phyloP scores from a whole-genome alignment of 139 green algal genomes.

The Astrephomene gubernaculifera region DNA sequence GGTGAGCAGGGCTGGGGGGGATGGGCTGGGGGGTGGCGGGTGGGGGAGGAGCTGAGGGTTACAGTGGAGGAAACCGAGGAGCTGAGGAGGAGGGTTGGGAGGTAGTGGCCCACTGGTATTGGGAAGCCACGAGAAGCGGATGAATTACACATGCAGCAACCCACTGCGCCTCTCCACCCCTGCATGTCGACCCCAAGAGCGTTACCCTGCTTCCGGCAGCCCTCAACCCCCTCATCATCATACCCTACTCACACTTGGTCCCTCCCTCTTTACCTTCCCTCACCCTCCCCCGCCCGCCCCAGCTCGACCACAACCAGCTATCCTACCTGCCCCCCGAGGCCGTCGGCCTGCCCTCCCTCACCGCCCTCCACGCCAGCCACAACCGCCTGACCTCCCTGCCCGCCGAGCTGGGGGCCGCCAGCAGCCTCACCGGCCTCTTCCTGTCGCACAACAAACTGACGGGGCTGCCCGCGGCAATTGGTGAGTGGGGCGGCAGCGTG shows the following conservation, averaged over 20 bases:
- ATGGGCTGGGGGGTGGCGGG: no score
- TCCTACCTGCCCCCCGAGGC: slow-evolving; percentile 24
- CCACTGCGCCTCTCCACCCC: no score
- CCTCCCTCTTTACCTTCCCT: not conserved
- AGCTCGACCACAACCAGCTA: slow-evolving; percentile 27
- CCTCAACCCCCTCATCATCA: no score
- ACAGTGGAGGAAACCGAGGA: not conserved
- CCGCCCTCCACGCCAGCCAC: slow-evolving; percentile 15
- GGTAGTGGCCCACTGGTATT: no score
- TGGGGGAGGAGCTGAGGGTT: slow-evolving; percentile 40
- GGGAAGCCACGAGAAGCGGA: no score
- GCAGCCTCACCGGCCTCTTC: slow-evolving; percentile 5
- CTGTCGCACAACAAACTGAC: slow-evolving; percentile 35
- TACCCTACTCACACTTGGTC: no score
- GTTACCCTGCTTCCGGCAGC: no score
- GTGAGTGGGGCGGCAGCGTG: slow-evolving; percentile 15
- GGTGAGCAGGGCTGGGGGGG: not conserved
- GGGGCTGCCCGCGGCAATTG: slow-evolving; percentile 5
- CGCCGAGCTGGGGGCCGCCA: slow-evolving; percentile 5
- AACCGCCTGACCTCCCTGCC: slow-evolving; percentile 35
- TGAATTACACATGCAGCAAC: no score
- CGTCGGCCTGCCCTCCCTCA: slow-evolving; percentile 2
- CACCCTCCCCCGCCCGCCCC: not conserved
- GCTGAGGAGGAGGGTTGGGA: no score
- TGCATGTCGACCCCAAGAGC: no score